A percentile compares a stretch with the other conserved stretches of the same genome.
Conservation (phyloP, 257 asterid species). For the Mitragyna speciosa region DNA sequence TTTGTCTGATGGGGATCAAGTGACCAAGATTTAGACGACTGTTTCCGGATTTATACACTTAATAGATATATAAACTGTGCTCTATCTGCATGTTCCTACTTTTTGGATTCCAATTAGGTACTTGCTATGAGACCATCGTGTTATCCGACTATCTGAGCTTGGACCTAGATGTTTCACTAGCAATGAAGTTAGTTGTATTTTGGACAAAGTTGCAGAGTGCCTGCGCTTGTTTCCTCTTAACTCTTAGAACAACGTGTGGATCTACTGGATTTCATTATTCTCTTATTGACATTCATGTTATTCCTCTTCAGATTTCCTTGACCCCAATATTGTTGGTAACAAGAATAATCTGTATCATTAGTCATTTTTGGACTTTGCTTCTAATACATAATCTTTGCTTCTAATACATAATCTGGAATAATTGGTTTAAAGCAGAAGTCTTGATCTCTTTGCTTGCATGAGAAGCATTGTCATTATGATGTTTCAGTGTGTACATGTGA, state of each 20-base stretch:
- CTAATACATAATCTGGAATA: no score
- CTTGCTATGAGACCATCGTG: neutral
- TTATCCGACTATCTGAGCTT: slow-evolving; percentile 1
- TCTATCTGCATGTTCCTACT: neutral
- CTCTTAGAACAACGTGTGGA: neutral
- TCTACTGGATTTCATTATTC: neutral
- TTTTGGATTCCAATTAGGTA: neutral
- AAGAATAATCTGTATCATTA: no score
- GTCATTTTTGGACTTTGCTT: no score
- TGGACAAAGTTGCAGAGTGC: neutral
- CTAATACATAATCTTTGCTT: no score
- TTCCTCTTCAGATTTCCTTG: neutral
- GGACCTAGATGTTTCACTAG: neutral
- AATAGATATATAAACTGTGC: neutral
- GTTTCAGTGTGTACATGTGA: neutral
- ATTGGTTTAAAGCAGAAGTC: neutral
- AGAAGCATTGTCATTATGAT: no score
- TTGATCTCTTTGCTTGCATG: neutral
- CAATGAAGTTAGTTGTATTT: neutral
- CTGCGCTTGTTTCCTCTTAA: neutral
- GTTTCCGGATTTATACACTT: neutral
- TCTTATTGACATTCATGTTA: neutral
- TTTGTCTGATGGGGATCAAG: neutral
- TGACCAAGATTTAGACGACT: neutral
- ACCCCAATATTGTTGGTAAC: neutral